phyloP scores from a whole-genome alignment of 495 filamentous ascomycete species.

The Penicillium waksmanii region DNA sequence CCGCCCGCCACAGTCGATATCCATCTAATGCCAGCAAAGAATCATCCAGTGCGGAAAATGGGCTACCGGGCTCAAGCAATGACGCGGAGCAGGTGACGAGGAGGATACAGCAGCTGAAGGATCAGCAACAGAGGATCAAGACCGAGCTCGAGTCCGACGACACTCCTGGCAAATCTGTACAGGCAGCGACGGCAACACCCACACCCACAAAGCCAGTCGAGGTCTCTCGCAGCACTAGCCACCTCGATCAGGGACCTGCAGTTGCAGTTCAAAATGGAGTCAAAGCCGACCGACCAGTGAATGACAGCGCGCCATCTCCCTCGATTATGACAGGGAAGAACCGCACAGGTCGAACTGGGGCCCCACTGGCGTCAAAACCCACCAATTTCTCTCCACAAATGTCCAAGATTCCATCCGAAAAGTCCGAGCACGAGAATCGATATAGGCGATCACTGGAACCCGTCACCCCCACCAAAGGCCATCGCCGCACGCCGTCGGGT shows the following conservation, averaged over 20 bases:
- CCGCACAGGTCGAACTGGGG: conserved; percentile 53
- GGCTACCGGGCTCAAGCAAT: conserved; percentile 34
- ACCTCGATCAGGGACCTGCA: conserved; percentile 26
- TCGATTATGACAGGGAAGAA: conserved; percentile 57
- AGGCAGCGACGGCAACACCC: conserved; percentile 21
- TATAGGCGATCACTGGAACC: conserved; percentile 44
- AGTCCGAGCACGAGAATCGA: conserved; percentile 39
- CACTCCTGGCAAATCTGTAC: conserved; percentile 38
- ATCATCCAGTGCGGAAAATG: conserved; percentile 34
- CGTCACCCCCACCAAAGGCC: conserved; percentile 39
- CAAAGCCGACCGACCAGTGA: conserved; percentile 29
- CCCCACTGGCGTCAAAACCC: conserved; percentile 47
- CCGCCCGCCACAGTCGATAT: conserved; percentile 45
- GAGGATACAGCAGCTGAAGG: conserved; percentile 56
- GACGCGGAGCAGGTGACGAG: conserved; percentile 51
- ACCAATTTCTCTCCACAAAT: conserved; percentile 45
- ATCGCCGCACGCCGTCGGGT: conserved; percentile 46
- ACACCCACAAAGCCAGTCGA: conserved; percentile 30
- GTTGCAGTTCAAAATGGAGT: conserved; percentile 24
- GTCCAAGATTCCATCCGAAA: conserved; percentile 42
- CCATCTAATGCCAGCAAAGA: conserved; percentile 46
- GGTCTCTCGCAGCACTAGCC: conserved; percentile 30
- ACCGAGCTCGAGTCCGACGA: conserved; percentile 41
- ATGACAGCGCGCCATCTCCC: conserved; percentile 73
- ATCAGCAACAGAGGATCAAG: conserved; percentile 53